A percentile compares a stretch with the other conserved stretches of the same genome.
Conservation (phyloP, 2,329 filamentous ascomycete genomes). For the Pleomassaria siparia region DNA sequence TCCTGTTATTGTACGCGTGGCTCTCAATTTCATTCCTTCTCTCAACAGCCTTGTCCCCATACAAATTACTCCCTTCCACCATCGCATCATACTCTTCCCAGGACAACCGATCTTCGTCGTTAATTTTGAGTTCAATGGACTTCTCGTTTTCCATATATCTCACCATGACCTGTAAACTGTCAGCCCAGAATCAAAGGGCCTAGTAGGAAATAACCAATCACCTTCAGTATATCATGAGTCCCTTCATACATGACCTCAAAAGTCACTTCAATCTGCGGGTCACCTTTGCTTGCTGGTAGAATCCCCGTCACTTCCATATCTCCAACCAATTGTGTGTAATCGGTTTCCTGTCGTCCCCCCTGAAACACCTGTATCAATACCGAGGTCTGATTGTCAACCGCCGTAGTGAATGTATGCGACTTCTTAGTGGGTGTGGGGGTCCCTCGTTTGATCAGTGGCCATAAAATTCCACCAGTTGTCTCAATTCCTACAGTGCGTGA, state of each 20-base stretch:
- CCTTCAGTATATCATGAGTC: background rate
- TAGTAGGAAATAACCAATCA: background rate
- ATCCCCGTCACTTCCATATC: background rate
- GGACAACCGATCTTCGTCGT: background rate
- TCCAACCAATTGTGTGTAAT: background rate
- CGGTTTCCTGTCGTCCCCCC: background rate
- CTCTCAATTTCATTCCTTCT: background rate
- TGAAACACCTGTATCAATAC: background rate
- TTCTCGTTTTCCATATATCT: background rate
- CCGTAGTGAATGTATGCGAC: background rate
- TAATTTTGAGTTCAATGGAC: background rate
- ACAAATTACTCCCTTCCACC: background rate
- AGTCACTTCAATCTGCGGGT: background rate
- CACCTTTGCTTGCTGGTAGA: background rate
- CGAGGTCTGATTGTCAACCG: background rate
- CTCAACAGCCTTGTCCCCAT: background rate
- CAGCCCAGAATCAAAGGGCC: background rate
- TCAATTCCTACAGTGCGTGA: background rate
- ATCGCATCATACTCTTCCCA: background rate
- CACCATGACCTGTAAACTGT: background rate
- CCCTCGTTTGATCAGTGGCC: background rate
- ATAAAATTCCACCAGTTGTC: background rate
- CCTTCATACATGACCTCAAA: background rate
- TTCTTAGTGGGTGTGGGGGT: background rate
- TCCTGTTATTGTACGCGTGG: background rate